Evolutionary conservation across 345 rosid genomes (phyloP).

Genomic region (Mercurialis annua): DNA sequence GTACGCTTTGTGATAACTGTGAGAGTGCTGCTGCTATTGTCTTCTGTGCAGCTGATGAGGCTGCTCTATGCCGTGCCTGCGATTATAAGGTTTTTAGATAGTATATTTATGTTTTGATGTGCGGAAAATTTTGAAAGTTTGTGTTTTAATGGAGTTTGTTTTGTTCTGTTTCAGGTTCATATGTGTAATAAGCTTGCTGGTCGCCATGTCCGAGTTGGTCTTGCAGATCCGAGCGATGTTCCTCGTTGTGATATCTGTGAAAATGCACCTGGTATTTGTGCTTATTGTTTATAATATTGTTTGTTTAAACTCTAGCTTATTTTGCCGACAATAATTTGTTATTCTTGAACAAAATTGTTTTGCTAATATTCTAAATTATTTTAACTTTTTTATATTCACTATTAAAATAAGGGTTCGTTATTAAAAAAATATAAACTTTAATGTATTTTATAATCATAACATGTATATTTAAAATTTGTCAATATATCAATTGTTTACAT

Average conservation of each 20-base stretch:
- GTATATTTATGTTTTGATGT: background rate
- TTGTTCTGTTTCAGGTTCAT: constrained; percentile 50
- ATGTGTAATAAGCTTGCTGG: constrained; percentile 83
- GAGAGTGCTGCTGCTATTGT: constrained; percentile 80
- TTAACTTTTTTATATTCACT: no score
- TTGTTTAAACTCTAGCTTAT: no score
- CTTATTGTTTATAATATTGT: no score
- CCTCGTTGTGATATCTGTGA: constrained; percentile 83
- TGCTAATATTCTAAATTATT: no score
- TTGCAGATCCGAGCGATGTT: constrained; percentile 62
- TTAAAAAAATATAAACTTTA: no score
- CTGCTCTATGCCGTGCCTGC: constrained; percentile 77
- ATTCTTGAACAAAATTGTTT: no score
- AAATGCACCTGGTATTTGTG: constrained; percentile 78
- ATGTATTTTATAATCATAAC: no score
- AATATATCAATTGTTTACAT: no score
- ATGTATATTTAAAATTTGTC: no score
- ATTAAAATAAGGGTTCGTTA: no score
- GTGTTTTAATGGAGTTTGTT: background rate
- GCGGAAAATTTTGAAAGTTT: no score
- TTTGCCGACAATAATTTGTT: no score
- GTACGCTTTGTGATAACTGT: constrained; percentile 82
- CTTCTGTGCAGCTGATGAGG: constrained; percentile 90
- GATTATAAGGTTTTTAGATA: constrained; percentile 52
- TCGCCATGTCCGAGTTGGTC: constrained; percentile 72